Percentiles rank a stretch among this genome's conserved stretches.
Conservation (phyloP, 192 early-diverging fungal genomes). For the Podila epigama region DNA sequence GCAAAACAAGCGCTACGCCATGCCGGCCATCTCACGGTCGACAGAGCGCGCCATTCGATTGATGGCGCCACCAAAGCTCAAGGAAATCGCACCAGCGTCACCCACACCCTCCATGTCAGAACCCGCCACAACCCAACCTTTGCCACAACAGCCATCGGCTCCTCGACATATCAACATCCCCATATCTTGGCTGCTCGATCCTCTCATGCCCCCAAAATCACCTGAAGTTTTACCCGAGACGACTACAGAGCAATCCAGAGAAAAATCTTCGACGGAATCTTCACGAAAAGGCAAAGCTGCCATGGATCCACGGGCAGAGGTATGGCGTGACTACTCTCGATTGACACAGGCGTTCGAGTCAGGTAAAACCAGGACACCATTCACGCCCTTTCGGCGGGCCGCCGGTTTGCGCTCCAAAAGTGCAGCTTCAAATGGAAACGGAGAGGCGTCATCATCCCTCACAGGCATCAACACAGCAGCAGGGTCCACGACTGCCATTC, state of each 20-base stretch:
- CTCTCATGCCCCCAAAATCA: constrained; percentile 28
- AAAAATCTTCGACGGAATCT: neutral
- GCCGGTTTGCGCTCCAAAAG: neutral
- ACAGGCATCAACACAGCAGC: neutral
- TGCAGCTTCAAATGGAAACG: neutral
- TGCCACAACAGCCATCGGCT: constrained; percentile 11
- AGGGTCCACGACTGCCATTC: neutral
- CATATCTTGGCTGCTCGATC: constrained; percentile 40
- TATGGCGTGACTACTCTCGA: neutral
- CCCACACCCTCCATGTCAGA: neutral
- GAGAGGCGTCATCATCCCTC: neutral
- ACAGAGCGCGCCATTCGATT: constrained; percentile 39
- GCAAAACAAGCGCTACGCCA: constrained; percentile 36
- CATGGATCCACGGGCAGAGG: neutral
- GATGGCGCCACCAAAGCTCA: constrained; percentile 29
- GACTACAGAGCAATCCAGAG: neutral
- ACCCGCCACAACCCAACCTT: neutral
- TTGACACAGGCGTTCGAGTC: neutral
- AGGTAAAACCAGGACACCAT: neutral
- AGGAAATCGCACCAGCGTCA: constrained; percentile 7
- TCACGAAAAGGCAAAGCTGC: neutral
- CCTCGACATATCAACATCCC: constrained; percentile 26
- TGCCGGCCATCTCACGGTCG: constrained; percentile 40
- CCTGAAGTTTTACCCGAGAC: neutral
- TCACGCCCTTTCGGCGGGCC: neutral